phyloP scores from a whole-genome alignment of 23 red algal species.

The Gracilaria vermiculophylla region DNA sequence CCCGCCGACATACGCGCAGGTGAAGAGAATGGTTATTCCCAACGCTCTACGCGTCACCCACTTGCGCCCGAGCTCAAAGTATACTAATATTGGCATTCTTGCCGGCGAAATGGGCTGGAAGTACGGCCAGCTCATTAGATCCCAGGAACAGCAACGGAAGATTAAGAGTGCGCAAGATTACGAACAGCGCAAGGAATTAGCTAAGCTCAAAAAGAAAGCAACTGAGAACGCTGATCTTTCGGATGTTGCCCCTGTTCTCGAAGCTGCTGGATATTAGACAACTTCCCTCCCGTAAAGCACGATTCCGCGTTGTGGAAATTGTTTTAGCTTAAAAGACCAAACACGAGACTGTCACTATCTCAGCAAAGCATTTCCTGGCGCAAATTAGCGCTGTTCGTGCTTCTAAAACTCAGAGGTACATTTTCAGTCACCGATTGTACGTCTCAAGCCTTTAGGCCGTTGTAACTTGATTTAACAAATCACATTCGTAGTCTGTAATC shows the following conservation, averaged over 20 bases:
- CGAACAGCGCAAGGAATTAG: slow-evolving; percentile 73
- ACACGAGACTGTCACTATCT: too few species aligned
- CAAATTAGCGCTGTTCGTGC: too few species aligned
- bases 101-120: slow-evolving; percentile 97
- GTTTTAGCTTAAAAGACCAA: too few species aligned
- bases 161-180: slow-evolving; percentile 68
- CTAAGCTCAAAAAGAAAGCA: slow-evolving; percentile 73
- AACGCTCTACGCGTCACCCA: slow-evolving; percentile 78
- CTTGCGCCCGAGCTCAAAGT: slow-evolving; percentile 89
- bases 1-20: slow-evolving; percentile 88
- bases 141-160: slow-evolving; percentile 93
- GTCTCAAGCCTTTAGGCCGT: too few species aligned
- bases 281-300: neutral
- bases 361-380: too few species aligned
- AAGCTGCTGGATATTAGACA: slow-evolving; percentile 72
- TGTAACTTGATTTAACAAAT: too few species aligned
- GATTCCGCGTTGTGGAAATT: too few species aligned
- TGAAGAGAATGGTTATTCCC: slow-evolving; percentile 95
- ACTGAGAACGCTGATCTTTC: slow-evolving; percentile 66
- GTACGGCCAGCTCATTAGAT: slow-evolving; percentile 74
- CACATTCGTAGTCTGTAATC: too few species aligned
- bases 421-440: too few species aligned
- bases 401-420: too few species aligned
- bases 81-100: slow-evolving; percentile 81
- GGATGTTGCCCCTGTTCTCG: slow-evolving; percentile 52